Conservation (phyloP, 176 grass and related monocot genomes). For the Phoenix roebelenii region DNA sequence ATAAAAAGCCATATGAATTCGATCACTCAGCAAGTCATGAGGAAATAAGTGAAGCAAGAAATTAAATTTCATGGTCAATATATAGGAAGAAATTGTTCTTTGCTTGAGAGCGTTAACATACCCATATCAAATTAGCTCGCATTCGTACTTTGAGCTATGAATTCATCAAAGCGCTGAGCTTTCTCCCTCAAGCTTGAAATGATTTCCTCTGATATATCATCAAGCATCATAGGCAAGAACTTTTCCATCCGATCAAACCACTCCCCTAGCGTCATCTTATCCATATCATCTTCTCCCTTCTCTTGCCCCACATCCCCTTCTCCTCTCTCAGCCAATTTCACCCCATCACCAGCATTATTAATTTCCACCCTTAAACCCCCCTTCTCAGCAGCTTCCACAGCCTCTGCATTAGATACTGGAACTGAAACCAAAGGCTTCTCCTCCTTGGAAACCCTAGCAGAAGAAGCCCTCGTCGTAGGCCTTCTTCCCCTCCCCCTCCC, state of each 20-base stretch:
- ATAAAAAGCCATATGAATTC: no score
- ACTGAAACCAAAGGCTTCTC: not conserved
- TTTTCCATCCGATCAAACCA: slow-evolving; percentile 63
- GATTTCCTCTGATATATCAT: slow-evolving; percentile 34
- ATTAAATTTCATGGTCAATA: no score
- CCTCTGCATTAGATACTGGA: not conserved
- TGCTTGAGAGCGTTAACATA: not conserved
- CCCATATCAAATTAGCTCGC: slow-evolving; percentile 14
- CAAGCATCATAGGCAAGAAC: slow-evolving; percentile 36
- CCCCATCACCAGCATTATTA: slow-evolving; percentile 2
- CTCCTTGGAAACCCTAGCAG: slow-evolving; percentile 15
- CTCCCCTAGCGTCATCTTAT: slow-evolving; percentile 70
- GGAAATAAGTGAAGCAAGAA: no score
- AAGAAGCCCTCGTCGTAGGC: not conserved
- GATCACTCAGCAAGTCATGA: no score
- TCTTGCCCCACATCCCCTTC: not conserved
- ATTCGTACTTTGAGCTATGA: slow-evolving; percentile 22
- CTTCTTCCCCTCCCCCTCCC: slow-evolving; percentile 13
- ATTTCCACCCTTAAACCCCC: not conserved
- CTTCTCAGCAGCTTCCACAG: not conserved
- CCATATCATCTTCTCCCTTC: slow-evolving; percentile 19
- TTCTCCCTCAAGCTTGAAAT: slow-evolving; percentile 37
- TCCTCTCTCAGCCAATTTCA: slow-evolving; percentile 1
- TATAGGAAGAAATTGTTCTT: no score
- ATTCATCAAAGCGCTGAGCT: slow-evolving; percentile 26